Evolutionary conservation across 192 early-diverging fungal species (phyloP).

Genomic region (Radiomyces spectabilis): DNA sequence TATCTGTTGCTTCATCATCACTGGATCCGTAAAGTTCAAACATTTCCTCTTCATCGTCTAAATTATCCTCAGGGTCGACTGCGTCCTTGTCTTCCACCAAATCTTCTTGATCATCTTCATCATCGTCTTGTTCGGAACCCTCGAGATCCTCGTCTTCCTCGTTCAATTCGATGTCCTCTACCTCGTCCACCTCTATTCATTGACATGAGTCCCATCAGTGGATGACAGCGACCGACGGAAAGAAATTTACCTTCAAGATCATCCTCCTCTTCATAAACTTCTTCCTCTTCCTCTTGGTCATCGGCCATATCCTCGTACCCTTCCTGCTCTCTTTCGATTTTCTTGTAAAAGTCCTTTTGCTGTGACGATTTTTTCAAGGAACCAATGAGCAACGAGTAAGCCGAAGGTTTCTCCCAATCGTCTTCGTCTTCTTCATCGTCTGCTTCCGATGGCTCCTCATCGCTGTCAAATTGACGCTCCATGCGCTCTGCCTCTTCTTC

Average conservation of each 20-base stretch:
- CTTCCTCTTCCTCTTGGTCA: conserved; percentile 13
- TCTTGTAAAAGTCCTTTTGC: conserved; percentile 39
- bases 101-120: conserved; percentile 34
- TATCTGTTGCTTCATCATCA: conserved; percentile 26
- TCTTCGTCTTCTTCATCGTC: conserved; percentile 38
- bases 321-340: conserved; percentile 42
- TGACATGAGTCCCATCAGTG: too few species aligned
- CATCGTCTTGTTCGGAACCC: too few species aligned
- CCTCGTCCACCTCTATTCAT: too few species aligned
- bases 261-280: conserved; percentile 13
- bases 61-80: conserved; percentile 22
- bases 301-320: conserved; percentile 34
- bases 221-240: too few species aligned
- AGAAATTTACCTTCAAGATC: conserved; percentile 25
- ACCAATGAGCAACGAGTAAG: conserved; percentile 51
- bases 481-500: conserved; percentile 20
- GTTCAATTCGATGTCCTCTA: too few species aligned
- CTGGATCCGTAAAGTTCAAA: conserved; percentile 11
- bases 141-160: too few species aligned
- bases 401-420: conserved; percentile 39
- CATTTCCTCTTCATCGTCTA: conserved; percentile 8
- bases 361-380: conserved; percentile 50
- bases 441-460: conserved; percentile 7
- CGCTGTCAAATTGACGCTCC: conserved; percentile 27
- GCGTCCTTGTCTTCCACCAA: too few species aligned